A percentile compares a stretch with the other conserved stretches of the same genome.
Evolutionary conservation across 2,329 filamentous ascomycete species (phyloP).

Genomic region (Sporothrix inflata): DNA sequence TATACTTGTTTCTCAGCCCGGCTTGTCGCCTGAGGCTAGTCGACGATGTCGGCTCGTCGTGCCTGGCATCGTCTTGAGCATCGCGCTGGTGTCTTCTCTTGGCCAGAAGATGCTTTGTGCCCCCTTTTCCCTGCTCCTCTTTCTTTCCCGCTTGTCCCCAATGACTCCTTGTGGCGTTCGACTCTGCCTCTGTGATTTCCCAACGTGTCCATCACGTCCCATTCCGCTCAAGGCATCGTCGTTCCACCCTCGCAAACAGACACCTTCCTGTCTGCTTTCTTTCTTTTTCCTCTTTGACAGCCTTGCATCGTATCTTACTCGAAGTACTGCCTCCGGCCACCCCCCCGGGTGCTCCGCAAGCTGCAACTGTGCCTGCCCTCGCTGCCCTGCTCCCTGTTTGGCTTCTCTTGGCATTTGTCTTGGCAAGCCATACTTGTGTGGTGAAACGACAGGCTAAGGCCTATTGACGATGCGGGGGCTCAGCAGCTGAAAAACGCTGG

Average conservation of each 20-base stretch:
- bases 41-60: background rate
- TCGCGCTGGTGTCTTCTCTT: conserved; percentile 7
- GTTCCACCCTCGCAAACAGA: background rate
- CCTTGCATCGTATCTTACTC: background rate
- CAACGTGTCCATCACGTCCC: background rate
- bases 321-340: background rate
- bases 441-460: background rate
- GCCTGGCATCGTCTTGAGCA: background rate
- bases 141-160: background rate
- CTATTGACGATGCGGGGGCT: background rate
- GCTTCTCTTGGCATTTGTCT: conserved; percentile 3
- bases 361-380: background rate
- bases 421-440: background rate
- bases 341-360: background rate
- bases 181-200: conserved; percentile 5
- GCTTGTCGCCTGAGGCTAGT: background rate
- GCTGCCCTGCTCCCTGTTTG: background rate
- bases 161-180: conserved; percentile 1
- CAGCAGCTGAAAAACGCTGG: background rate
- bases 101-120: background rate
- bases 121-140: background rate
- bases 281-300: background rate
- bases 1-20: background rate
- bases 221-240: background rate
- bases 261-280: background rate